Percentiles rank a stretch among this genome's conserved stretches.
Conservation (phyloP, 331 rosid genomes). For the Pyrus hybrid region DNA sequence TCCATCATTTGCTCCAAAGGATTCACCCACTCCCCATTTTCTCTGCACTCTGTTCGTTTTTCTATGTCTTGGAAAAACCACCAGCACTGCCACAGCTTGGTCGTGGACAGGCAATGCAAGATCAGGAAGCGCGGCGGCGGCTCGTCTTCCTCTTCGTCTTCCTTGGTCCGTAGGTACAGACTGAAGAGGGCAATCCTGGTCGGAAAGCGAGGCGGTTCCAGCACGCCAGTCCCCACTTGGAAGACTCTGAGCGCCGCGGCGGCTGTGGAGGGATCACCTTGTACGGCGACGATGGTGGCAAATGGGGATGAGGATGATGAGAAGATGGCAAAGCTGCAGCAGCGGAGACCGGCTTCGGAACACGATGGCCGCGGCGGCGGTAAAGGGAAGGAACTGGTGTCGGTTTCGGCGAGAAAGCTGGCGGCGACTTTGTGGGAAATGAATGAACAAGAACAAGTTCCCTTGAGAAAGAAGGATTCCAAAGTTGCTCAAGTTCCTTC, state of each 20-base stretch:
- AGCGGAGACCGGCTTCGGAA: conserved; percentile 16
- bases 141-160: conserved; percentile 61
- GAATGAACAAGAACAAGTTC: conserved; percentile 24
- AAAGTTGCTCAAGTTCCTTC: conserved; percentile 25
- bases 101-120: conserved; percentile 32
- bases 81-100: conserved; percentile 1
- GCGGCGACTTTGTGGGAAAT: conserved; percentile 85
- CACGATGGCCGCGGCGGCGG: conserved; percentile 14
- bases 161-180: conserved; percentile 51
- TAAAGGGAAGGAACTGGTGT: conserved; percentile 40
- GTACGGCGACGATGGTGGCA: conserved; percentile 13
- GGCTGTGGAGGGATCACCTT: conserved; percentile 26
- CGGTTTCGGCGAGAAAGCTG: conserved; percentile 68
- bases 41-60: background rate
- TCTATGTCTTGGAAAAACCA: conserved; percentile 31
- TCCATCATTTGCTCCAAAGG: background rate
- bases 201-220: conserved; percentile 53
- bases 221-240: conserved; percentile 73
- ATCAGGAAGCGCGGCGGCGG: conserved; percentile 70
- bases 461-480: conserved; percentile 28
- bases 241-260: conserved; percentile 22
- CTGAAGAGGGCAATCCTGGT: conserved; percentile 67
- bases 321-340: background rate
- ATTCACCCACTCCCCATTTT: background rate
- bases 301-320: background rate